Evolutionary conservation across 1,284 basidiomycete genomes (phyloP).

Genomic region (Meira miltonrushii): DNA sequence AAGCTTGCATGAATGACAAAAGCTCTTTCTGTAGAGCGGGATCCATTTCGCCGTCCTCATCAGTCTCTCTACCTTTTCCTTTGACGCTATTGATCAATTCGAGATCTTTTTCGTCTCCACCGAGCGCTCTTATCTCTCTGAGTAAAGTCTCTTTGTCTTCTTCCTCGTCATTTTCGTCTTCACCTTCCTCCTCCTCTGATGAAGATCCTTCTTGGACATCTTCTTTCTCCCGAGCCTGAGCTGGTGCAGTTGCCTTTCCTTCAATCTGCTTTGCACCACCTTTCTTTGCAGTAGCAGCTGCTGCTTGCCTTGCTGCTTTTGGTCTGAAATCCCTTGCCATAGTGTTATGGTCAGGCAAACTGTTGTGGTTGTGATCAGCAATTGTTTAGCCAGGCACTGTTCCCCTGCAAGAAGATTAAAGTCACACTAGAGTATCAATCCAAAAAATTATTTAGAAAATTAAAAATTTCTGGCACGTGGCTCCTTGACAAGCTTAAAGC

Average conservation of each 20-base stretch:
- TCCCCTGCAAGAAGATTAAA: background rate
- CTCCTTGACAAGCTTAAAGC: no score
- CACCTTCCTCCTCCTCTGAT: background rate
- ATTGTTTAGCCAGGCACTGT: background rate
- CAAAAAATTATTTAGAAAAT: no score
- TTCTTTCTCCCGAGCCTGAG: conserved; percentile 1
- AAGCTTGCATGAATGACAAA: conserved; percentile 15
- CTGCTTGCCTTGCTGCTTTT: conserved; percentile 9
- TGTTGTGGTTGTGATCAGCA: background rate
- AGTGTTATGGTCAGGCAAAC: background rate
- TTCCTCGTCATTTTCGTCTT: background rate
- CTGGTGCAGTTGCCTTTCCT: background rate
- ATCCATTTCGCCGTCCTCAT: background rate
- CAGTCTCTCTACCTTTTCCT: conserved; percentile 10
- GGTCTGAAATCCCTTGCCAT: conserved; percentile 17
- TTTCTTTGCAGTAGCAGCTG: no score
- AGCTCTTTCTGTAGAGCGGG: conserved; percentile 8
- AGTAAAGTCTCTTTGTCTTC: conserved; percentile 11
- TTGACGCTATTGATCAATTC: conserved; percentile 16
- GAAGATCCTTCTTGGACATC: background rate
- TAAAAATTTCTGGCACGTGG: no score
- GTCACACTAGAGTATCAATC: background rate
- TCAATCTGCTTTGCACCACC: background rate
- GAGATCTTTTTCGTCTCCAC: conserved; percentile 12
- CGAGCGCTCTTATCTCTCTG: conserved; percentile 9